Evolutionary conservation across 768 basidiomycete species (phyloP).

Genomic region (Xanthoconium purpureum): DNA sequence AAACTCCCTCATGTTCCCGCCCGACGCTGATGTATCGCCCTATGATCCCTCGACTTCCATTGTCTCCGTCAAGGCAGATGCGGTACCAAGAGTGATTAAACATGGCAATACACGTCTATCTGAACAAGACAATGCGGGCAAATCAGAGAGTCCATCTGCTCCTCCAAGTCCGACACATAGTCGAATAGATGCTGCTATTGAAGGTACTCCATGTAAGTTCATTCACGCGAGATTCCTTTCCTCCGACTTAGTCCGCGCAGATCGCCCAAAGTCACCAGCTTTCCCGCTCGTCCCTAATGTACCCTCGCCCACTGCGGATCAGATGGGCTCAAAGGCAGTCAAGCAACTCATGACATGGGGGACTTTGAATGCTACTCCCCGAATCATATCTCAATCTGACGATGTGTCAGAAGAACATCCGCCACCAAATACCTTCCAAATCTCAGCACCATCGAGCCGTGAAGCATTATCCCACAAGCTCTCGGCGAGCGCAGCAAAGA

Average conservation of each 20-base stretch:
- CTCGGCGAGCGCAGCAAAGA: constrained; percentile 77
- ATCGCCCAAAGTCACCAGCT: constrained; percentile 58
- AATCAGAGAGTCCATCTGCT: constrained; percentile 44
- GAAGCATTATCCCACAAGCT: constrained; percentile 81
- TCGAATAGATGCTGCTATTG: constrained; percentile 88
- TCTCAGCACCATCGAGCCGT: constrained; percentile 72
- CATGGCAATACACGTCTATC: constrained; percentile 80
- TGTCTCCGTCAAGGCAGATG: constrained; percentile 31
- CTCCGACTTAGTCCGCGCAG: constrained; percentile 37
- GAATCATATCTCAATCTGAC: constrained; percentile 68
- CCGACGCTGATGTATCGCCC: constrained; percentile 85
- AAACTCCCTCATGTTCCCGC: constrained; percentile 93
- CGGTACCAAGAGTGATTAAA: constrained; percentile 61
- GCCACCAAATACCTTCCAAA: constrained; percentile 63
- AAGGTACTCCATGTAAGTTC: constrained; percentile 81
- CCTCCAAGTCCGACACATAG: constrained; percentile 91
- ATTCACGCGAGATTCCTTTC: not conserved
- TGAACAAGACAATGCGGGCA: constrained; percentile 58
- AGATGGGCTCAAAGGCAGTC: constrained; percentile 77
- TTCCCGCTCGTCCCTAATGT: constrained; percentile 81
- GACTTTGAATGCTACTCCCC: constrained; percentile 86
- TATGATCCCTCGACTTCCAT: constrained; percentile 49
- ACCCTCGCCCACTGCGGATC: constrained; percentile 82
- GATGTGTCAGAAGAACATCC: constrained; percentile 45
- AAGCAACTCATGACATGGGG: constrained; percentile 99